These are phyloP conservation scores for Aspergillus carlsbadensis DNA, from an alignment of 495 filamentous ascomycete genomes.

Conservation along the genomic window DNA sequence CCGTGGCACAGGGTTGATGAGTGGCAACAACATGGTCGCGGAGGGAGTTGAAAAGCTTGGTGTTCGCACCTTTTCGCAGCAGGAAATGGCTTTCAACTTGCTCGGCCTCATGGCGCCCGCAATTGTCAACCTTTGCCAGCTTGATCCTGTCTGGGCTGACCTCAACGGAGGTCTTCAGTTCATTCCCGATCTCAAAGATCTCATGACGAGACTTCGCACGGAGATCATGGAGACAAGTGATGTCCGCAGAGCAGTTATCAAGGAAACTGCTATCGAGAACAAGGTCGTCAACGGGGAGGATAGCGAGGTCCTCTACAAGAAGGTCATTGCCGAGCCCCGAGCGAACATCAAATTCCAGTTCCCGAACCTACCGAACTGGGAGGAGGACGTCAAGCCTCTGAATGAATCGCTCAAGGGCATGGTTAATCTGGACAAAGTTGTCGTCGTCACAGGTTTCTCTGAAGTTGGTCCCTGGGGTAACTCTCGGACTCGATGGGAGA, in stretches of 20 bases:
- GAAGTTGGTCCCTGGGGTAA: constrained; percentile 99
- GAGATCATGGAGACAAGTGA: constrained; percentile 93
- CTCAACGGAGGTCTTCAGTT: constrained; percentile 97
- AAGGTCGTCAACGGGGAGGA: constrained; percentile 95
- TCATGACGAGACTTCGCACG: constrained; percentile 86
- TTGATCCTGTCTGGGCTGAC: constrained; percentile 93
- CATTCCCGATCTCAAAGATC: constrained; percentile 92
- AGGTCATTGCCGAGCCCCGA: constrained; percentile 85
- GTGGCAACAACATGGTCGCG: constrained; percentile 95
- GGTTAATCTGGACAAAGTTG: constrained; percentile 96
- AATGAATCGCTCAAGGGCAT: constrained; percentile 89
- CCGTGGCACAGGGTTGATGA: constrained; percentile 96
- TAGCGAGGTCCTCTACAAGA: constrained; percentile 90
- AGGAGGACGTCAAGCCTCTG: constrained; percentile 83
- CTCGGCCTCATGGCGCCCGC: constrained; percentile 93
- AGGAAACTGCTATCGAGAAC: constrained; percentile 95
- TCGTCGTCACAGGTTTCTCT: constrained; percentile 95
- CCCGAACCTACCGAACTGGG: constrained; percentile 85
- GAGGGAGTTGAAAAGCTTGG: constrained; percentile 95
- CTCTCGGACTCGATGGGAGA: constrained; percentile 96
- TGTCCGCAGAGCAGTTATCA: constrained; percentile 87
- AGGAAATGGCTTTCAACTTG: constrained; percentile 99
- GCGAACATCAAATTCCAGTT: constrained; percentile 98
- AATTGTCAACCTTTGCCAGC: constrained; percentile 93
- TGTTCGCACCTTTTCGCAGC: constrained; percentile 97